Conservation (phyloP, 169 alveolate genomes). For the Plasmodium falciparum region DNA sequence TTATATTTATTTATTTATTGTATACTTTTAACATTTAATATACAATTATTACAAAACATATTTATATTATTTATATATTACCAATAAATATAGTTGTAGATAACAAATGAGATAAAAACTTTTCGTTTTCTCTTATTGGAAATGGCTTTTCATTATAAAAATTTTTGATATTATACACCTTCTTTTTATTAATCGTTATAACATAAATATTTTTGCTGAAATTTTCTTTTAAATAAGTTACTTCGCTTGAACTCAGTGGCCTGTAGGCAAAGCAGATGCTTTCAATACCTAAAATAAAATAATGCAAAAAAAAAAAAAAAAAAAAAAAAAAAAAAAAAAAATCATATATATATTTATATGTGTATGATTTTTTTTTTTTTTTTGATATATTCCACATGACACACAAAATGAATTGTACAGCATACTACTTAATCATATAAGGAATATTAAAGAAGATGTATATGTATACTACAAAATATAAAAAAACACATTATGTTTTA, state of each 20-base stretch:
- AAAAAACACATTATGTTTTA: too few species aligned
- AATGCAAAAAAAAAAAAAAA: background rate
- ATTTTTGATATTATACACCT: conserved; percentile 37
- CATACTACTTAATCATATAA: too few species aligned
- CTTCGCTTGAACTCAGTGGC: conserved; percentile 45
- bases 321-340: too few species aligned
- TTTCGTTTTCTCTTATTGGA: conserved; percentile 45
- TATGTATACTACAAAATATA: background rate
- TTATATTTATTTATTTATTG: background rate
- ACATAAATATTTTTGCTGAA: conserved; percentile 38
- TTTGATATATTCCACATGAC: too few species aligned
- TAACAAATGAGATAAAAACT: conserved; percentile 36
- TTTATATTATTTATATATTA: conserved; percentile 1
- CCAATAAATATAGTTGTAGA: conserved; percentile 70
- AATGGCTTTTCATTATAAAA: conserved; percentile 43
- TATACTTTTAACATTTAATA: too few species aligned
- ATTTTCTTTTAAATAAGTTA: conserved; percentile 18
- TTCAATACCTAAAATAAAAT: conserved; percentile 26
- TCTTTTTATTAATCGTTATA: conserved; percentile 38
- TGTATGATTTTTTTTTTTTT: too few species aligned
- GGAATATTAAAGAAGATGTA: background rate
- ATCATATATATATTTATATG: too few species aligned
- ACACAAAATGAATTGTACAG: too few species aligned
- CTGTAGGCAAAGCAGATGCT: conserved; percentile 68
- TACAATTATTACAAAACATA: background rate